Conservation (phyloP, 73 alveolate species). For the Paramecium tetraurelia region DNA sequence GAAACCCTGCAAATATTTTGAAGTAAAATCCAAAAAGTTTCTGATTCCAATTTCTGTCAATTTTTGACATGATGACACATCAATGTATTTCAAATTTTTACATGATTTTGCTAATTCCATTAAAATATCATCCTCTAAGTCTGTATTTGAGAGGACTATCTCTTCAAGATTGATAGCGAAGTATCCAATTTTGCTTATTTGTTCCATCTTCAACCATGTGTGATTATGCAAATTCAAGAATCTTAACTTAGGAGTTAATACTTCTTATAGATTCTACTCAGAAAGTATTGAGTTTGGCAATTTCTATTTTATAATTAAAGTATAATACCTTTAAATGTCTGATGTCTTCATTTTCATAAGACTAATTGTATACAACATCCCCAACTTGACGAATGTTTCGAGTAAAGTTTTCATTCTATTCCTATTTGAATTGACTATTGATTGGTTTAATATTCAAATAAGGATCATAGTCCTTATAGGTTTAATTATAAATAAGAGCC, state of each 20-base stretch:
- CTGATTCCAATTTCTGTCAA: background rate
- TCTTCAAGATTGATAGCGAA: conserved; percentile 59
- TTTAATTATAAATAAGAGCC: conserved; percentile 30
- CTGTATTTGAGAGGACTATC: conserved; percentile 32
- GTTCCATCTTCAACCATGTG: conserved; percentile 57
- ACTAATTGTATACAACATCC: conserved; percentile 21
- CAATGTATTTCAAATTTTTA: background rate
- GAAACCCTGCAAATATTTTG: background rate
- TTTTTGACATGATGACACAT: background rate
- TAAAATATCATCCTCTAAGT: conserved; percentile 51
- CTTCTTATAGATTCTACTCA: conserved; percentile 52
- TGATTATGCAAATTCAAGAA: conserved; percentile 53
- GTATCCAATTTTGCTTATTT: conserved; percentile 50
- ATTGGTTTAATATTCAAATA: conserved; percentile 39
- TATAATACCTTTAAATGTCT: conserved; percentile 51
- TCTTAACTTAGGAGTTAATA: background rate
- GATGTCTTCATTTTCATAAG: conserved; percentile 55
- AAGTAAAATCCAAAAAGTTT: background rate
- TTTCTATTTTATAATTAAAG: background rate
- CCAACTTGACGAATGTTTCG: conserved; percentile 39
- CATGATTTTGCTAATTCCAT: conserved; percentile 61
- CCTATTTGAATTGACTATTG: conserved; percentile 31
- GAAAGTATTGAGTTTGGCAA: conserved; percentile 50
- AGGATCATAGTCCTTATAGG: background rate
- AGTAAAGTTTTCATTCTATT: conserved; percentile 46